These are phyloP conservation scores for Pseudophaeomoniella oleicola DNA, from an alignment of 2,329 filamentous ascomycete species.

Conservation along the genomic window DNA sequence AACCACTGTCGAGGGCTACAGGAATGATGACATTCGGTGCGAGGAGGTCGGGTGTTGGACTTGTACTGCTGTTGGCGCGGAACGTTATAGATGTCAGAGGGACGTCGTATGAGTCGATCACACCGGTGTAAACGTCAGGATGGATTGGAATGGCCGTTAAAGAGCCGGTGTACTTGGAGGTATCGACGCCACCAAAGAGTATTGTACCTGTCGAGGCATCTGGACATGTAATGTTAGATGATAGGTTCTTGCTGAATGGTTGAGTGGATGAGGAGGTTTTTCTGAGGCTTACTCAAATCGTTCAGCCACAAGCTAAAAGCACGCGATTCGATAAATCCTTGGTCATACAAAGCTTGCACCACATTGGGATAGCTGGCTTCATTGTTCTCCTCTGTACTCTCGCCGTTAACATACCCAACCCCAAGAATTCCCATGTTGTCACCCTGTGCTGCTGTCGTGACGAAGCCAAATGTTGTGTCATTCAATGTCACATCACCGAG, in stretches of 20 bases:
- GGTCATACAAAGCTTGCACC: constrained; percentile 46
- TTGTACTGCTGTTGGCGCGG: constrained; percentile 11
- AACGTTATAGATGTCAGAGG: constrained; percentile 32
- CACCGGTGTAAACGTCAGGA: constrained; percentile 35
- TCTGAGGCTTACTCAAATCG: constrained; percentile 17
- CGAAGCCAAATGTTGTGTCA: constrained; percentile 23
- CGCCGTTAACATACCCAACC: constrained; percentile 20
- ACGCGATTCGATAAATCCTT: constrained; percentile 38
- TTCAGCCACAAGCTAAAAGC: constrained; percentile 22
- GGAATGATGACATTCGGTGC: background rate
- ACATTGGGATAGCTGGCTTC: constrained; percentile 39
- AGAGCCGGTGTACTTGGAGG: constrained; percentile 52
- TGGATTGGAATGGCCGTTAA: constrained; percentile 47
- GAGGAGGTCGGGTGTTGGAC: constrained; percentile 5
- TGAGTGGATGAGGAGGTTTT: background rate
- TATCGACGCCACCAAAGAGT: constrained; percentile 70
- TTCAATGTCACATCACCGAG: constrained; percentile 19
- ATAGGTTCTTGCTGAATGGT: background rate
- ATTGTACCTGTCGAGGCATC: constrained; percentile 54
- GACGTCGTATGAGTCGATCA: constrained; percentile 28
- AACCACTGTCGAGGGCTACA: constrained; percentile 56
- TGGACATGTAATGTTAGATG: no score
- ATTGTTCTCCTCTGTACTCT: constrained; percentile 5
- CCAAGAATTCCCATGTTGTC: constrained; percentile 21
- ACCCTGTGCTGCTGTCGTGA: constrained; percentile 12